Conservation (phyloP, 2,329 filamentous ascomycete species). For the Cladosporium cucumerinum region DNA sequence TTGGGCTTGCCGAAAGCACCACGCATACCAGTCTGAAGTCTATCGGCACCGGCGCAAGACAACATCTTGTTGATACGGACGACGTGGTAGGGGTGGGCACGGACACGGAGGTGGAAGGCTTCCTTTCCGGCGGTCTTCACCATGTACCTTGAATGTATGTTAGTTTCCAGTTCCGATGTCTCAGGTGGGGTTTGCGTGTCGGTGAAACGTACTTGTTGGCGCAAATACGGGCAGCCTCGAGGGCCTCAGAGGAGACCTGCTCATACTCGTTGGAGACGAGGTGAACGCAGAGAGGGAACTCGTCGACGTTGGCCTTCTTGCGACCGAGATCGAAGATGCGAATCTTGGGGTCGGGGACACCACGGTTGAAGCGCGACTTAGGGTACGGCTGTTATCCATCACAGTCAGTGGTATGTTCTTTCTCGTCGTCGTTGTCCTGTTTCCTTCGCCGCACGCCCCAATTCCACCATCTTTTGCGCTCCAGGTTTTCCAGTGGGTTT, state of each 20-base stretch:
- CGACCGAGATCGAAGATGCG: constrained; percentile 72
- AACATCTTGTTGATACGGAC: constrained; percentile 99
- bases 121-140: constrained; percentile 68
- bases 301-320: constrained; percentile 98
- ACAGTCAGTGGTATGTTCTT: constrained; percentile 31
- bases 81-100: constrained; percentile 99
- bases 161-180: constrained; percentile 12
- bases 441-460: constrained; percentile 17
- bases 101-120: constrained; percentile 68
- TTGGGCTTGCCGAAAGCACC: constrained; percentile 99
- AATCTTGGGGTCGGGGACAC: constrained; percentile 70
- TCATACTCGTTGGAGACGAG: constrained; percentile 99
- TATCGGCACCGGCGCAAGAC: constrained; percentile 99
- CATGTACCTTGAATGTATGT: constrained; percentile 53
- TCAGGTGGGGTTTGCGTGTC: background rate
- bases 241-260: constrained; percentile 98
- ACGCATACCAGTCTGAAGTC: constrained; percentile 99
- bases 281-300: constrained; percentile 99
- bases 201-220: constrained; percentile 80
- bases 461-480: constrained; percentile 14
- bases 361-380: constrained; percentile 99
- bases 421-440: constrained; percentile 15
- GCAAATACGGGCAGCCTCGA: constrained; percentile 99
- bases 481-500: background rate
- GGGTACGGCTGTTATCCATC: constrained; percentile 72